These are phyloP conservation scores for Neurospora sublineolata DNA, from an alignment of 495 filamentous ascomycete genomes.

Conservation along the genomic window DNA sequence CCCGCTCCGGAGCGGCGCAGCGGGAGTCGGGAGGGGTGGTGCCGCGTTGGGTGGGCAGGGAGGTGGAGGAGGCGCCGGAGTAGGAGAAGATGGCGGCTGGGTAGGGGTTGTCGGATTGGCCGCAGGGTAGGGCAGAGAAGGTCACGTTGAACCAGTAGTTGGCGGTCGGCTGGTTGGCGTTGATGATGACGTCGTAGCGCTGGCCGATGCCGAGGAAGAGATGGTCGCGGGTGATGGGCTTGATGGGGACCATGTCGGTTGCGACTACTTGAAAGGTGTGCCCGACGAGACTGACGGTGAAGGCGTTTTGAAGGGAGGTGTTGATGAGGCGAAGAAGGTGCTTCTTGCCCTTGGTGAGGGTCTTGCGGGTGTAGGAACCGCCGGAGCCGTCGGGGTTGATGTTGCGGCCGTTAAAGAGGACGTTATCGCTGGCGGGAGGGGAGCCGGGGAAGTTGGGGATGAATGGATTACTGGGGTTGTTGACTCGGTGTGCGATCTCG, in stretches of 20 bases:
- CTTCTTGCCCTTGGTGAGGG: slow-evolving; percentile 27
- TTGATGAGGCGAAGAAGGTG: slow-evolving; percentile 45
- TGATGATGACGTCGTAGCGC: slow-evolving; percentile 54
- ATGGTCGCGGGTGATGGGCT: slow-evolving; percentile 28
- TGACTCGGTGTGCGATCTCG: slow-evolving; percentile 9
- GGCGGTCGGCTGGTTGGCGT: slow-evolving; percentile 36
- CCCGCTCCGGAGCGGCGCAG: slow-evolving; percentile 7
- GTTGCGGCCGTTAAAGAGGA: slow-evolving; percentile 32
- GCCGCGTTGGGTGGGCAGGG: slow-evolving; percentile 8
- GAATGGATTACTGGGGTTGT: slow-evolving; percentile 16
- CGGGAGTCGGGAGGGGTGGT: slow-evolving; percentile 8
- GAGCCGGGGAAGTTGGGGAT: slow-evolving; percentile 23
- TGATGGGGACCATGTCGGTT: slow-evolving; percentile 37
- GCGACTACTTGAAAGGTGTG: slow-evolving; percentile 40
- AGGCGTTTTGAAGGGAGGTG: slow-evolving; percentile 26
- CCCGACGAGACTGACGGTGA: slow-evolving; percentile 29
- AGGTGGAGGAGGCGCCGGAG: slow-evolving; percentile 8
- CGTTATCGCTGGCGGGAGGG: slow-evolving; percentile 18
- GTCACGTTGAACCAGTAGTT: slow-evolving; percentile 46
- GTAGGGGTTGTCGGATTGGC: slow-evolving; percentile 12
- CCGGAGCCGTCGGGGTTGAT: slow-evolving; percentile 23
- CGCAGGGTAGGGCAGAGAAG: slow-evolving; percentile 15
- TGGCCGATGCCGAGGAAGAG: slow-evolving; percentile 51
- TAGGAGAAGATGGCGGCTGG: slow-evolving; percentile 21
- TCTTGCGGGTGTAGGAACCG: slow-evolving; percentile 18